A percentile compares a stretch with the other conserved stretches of the same genome.
These are phyloP conservation scores for Nannochloropsis gaditana DNA, from an alignment of 108 stramenopile species.

Conservation along the genomic window DNA sequence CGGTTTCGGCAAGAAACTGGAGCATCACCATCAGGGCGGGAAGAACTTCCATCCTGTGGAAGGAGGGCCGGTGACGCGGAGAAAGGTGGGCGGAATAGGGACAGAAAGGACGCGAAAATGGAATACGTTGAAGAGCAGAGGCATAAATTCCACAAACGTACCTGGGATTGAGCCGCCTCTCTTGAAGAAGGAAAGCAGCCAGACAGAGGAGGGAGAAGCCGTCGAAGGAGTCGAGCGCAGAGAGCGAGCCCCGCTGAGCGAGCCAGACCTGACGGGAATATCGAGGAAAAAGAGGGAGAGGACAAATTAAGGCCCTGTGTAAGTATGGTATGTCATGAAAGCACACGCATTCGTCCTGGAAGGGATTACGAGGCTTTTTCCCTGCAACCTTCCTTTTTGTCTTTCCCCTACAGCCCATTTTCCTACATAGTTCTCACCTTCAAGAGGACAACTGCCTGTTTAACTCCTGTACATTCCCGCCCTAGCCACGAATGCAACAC, in stretches of 20 bases:
- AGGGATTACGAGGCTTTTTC: not conserved
- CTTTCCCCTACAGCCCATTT: not conserved
- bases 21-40: not conserved
- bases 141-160: not conserved
- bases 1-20: not conserved
- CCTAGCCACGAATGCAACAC: not conserved
- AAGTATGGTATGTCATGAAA: too few species aligned
- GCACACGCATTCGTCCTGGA: too few species aligned
- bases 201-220: not conserved
- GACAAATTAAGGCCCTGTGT: not conserved
- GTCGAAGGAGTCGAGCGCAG: not conserved
- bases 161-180: not conserved
- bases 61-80: not conserved
- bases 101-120: not conserved
- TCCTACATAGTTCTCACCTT: not conserved
- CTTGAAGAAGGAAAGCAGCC: not conserved
- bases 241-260: not conserved
- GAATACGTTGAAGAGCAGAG: not conserved
- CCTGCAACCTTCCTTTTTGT: not conserved
- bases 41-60: not conserved
- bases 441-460: not conserved
- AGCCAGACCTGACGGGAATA: not conserved
- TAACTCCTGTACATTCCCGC: not conserved
- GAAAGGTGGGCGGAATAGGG: not conserved
- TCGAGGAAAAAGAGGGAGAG: not conserved